Base-by-base conservation (phyloP, 1,284 basidiomycete genomes). In the Termitomyces sp. region DNA sequence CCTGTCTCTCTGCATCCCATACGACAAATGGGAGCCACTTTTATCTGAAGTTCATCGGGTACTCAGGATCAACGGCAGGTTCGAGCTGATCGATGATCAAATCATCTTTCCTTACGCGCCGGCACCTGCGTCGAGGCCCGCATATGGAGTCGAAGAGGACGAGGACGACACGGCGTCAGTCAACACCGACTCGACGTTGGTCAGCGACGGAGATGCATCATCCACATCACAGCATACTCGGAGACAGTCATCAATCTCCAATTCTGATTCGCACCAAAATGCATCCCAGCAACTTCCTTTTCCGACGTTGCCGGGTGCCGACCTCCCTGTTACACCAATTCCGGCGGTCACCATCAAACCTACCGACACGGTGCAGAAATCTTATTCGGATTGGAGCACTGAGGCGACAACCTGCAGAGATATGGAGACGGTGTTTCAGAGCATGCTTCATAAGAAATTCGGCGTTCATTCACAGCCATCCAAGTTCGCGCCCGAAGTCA, bases 61-160 rank as follows among this genome's bases (percentile, higher is more conserved):
- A 9, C 72, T 90, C 16, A 71, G 69, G n/a, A 71, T 72, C 7
- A 77, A 75, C 18, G 85, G 87, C 5, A 75, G 78, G 13, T 68
- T 89, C 2, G 87, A 90, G 64, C 61, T 89, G 44, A 81, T 90
- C 52, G 84, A 88, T 66, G 87, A 90, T 63, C 72, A 83, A 58
- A 65, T 86, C 28, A 67, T 78, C 59, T 88, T 86, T 60, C 83
- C 86, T 0, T 81, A 79, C 51, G 66, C 68, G 34, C 66, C 67
- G 21, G 33, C 52, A 16, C 59, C 64, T 28, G 16, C 44, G 42
- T 52, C 55, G 30, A 52, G 48, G 30, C 44, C 49, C 4, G 11
- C 7, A 21, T 42, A 35, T 19, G 33, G 53, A 57, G 52, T 49
- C 13, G 63, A 62, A 28, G 62, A 61, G 26, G 60, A 62, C n/a